Evolutionary conservation across 768 basidiomycete genomes (phyloP), one percentile per base, ranked within the genome.

Genomic region (Termitomyces sp.): DNA sequence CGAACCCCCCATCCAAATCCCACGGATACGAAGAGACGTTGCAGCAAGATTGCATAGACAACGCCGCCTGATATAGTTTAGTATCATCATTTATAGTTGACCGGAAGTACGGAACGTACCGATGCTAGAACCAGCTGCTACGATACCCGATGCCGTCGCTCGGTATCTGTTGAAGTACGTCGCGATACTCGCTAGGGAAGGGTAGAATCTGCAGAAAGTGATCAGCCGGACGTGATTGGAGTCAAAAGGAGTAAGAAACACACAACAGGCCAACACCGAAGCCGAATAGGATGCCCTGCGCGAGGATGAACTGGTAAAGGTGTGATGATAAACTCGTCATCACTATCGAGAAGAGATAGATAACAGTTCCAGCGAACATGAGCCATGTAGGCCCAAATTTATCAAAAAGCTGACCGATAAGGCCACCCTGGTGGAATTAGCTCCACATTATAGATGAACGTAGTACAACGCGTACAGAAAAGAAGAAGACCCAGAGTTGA

Each of bases 111-210:
- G 49, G 32, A 36, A 52, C 32, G 14, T 35, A 84, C 86, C 86
- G 56, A 81, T 67, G 56, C 86, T 81, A 26, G 85, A 85, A n/a
- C 90, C 90, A 35, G 88, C 81, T 1, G 81, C 77, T 18, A 83
- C 85, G 56, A 92, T 72, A 2, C 90, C 90, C 38, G 88, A 73
- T 0, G 90, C 88, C 2, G 89, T 85, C 3, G 86, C 87, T 14
- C 88, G 80, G 60, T 85, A 83, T 60, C 77, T 78, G 49, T 66
- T 65, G 70, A 89, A 92, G 66, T 85, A 78, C 1, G 85, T 89
- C 0, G 86, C 80, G 10, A 89, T 76, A 53, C 84, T 83, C 4
- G 86, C 77, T 32, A 91, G 72, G 0, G 85, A 75, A 0, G 89
- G 88, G 62, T 88, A 88, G 68, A 88, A 89, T 42, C 87, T 89